phyloP scores from a whole-genome alignment of 1,139 yeast genomes.

The Yamadazyma spencermartinsiae region DNA sequence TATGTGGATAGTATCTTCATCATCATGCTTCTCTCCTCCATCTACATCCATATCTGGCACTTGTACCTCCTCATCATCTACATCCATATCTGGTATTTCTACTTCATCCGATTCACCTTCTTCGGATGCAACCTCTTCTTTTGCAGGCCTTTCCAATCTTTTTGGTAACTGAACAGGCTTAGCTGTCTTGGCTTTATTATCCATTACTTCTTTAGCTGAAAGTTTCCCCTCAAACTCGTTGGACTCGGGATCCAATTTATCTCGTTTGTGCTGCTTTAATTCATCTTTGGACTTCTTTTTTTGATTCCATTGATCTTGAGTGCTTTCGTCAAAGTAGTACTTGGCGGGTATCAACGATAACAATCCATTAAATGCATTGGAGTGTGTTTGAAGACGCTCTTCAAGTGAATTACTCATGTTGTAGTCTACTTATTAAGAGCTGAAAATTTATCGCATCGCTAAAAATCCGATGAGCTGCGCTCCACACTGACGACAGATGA shows the following conservation, averaged over 20 bases:
- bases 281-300: conserved; percentile 75
- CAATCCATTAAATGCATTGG: conserved; percentile 87
- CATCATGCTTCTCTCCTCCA: conserved; percentile 13
- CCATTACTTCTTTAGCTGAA: conserved; percentile 69
- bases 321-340: conserved; percentile 79
- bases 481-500: no score
- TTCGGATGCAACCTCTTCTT: conserved; percentile 18
- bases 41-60: conserved; percentile 16
- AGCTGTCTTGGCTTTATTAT: conserved; percentile 56
- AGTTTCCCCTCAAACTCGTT: conserved; percentile 43
- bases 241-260: conserved; percentile 73
- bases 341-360: conserved; percentile 91
- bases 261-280: conserved; percentile 57
- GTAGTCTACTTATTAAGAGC: no score
- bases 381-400: conserved; percentile 82
- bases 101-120: conserved; percentile 17
- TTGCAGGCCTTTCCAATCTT: conserved; percentile 11
- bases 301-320: conserved; percentile 86
- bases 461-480: no score
- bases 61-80: conserved; percentile 15
- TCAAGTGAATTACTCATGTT: conserved; percentile 41
- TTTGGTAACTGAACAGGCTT: conserved; percentile 58
- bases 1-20: conserved; percentile 41
- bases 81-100: conserved; percentile 18
- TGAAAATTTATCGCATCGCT: background rate